Conservation (phyloP, 306 rosid species). For the Prunus salicina region DNA sequence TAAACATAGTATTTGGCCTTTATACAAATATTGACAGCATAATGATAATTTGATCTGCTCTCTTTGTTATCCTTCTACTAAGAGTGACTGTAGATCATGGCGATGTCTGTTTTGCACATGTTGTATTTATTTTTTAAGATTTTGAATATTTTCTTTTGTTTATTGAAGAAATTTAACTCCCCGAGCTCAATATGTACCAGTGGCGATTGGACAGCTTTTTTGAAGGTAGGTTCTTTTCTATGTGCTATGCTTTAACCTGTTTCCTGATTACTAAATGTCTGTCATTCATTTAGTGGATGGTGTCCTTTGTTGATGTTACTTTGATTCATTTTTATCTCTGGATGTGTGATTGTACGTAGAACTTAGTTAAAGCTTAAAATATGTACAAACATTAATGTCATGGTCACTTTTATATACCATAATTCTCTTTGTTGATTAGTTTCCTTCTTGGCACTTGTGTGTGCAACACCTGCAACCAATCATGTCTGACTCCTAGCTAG, state of each 20-base stretch:
- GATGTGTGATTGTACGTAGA: not conserved
- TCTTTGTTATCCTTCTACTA: slow-evolving; percentile 4
- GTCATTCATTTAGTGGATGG: not conserved
- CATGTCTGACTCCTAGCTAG: not conserved
- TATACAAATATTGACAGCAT: not conserved
- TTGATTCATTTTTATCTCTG: not conserved
- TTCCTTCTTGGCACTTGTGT: not conserved
- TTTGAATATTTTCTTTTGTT: slow-evolving; percentile 21
- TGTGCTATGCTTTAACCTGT: not conserved
- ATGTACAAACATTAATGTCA: not conserved
- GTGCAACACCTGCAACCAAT: not conserved
- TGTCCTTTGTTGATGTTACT: not conserved
- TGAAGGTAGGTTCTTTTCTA: slow-evolving; percentile 50
- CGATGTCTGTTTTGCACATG: slow-evolving; percentile 16
- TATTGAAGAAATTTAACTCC: slow-evolving; percentile 79
- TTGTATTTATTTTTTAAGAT: slow-evolving; percentile 20
- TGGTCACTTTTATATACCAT: not conserved
- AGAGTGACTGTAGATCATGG: not conserved
- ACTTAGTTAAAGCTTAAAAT: not conserved
- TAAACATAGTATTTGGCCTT: not conserved
- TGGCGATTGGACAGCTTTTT: slow-evolving; percentile 82
- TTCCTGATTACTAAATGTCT: not conserved
- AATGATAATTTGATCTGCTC: slow-evolving; percentile 15
- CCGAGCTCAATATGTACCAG: slow-evolving; percentile 82
- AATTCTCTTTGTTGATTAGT: not conserved